These are phyloP conservation scores for Adansonia madagascariensis DNA, from an alignment of 441 rosid genomes.

Conservation along the genomic window DNA sequence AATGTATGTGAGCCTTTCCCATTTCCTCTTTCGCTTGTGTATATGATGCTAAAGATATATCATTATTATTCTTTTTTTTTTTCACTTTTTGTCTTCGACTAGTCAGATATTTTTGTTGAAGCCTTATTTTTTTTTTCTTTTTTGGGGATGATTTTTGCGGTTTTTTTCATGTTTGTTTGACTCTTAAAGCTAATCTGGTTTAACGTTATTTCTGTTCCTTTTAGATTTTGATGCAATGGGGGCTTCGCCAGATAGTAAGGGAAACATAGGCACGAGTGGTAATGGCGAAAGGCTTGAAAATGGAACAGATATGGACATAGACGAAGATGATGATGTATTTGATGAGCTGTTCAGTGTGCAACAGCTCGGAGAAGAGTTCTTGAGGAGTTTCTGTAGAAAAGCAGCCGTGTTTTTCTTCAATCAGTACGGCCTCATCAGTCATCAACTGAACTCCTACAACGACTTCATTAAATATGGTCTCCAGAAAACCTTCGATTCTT, in stretches of 20 bases:
- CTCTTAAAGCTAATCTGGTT: neutral
- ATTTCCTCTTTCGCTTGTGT: neutral
- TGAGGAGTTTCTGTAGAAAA: constrained; percentile 60
- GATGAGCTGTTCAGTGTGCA: constrained; percentile 33
- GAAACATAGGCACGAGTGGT: constrained; percentile 32
- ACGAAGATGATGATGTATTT: constrained; percentile 41
- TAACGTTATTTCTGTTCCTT: neutral
- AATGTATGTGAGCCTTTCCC: neutral
- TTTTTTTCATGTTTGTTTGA: neutral
- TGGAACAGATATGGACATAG: constrained; percentile 43
- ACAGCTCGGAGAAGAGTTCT: constrained; percentile 51
- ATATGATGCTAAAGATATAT: neutral
- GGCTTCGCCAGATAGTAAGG: constrained; percentile 28
- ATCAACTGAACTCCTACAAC: constrained; percentile 82
- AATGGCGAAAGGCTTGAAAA: constrained; percentile 33
- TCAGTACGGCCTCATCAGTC: constrained; percentile 75
- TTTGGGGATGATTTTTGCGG: neutral
- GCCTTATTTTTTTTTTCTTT: neutral
- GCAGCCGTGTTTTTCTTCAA: constrained; percentile 60
- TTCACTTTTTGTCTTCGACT: neutral
- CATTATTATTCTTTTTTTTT: neutral
- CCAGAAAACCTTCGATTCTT: constrained; percentile 60
- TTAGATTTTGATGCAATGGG: constrained; percentile 41
- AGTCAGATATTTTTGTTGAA: neutral
- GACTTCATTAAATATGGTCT: constrained; percentile 66